Conservation (phyloP, 2,329 filamentous ascomycete species). For the Hirsutella thompsonii region DNA sequence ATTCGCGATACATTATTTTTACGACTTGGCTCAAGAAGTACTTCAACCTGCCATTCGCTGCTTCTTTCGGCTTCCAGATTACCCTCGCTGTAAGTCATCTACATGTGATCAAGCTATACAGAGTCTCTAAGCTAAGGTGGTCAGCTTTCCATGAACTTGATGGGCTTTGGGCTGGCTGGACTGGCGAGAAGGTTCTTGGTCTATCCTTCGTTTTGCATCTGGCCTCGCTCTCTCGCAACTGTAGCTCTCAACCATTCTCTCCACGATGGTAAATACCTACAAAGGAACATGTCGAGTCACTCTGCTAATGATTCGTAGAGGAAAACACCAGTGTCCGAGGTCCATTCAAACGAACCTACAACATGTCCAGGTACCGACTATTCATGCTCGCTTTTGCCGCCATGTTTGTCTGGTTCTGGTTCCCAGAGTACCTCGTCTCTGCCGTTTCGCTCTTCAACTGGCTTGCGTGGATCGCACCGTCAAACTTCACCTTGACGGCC, state of each 20-base stretch:
- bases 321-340: slow-evolving; percentile 5
- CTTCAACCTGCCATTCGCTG: slow-evolving; percentile 37
- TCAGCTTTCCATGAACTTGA: slow-evolving; percentile 35
- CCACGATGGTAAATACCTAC: slow-evolving; percentile 25
- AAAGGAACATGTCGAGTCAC: too few species aligned
- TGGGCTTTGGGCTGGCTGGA: slow-evolving; percentile 44
- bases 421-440: slow-evolving; percentile 37
- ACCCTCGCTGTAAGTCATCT: slow-evolving; percentile 19
- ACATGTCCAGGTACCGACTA: slow-evolving; percentile 30
- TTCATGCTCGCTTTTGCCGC: slow-evolving; percentile 28
- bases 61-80: slow-evolving; percentile 28
- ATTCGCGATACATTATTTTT: slow-evolving; percentile 37
- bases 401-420: slow-evolving; percentile 42
- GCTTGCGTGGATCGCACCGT: slow-evolving; percentile 39
- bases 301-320: too few species aligned
- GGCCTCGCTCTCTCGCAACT: slow-evolving; percentile 37
- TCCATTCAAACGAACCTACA: slow-evolving; percentile 21
- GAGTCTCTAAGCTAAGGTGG: too few species aligned
- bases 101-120: too few species aligned
- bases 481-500: slow-evolving; percentile 21
- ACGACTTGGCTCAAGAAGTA: slow-evolving; percentile 32
- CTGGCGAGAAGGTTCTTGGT: slow-evolving; percentile 35
- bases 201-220: slow-evolving; percentile 37
- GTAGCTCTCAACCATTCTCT: slow-evolving; percentile 36
- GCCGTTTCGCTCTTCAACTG: slow-evolving; percentile 35